phyloP scores from a whole-genome alignment of 2,329 filamentous ascomycete species.

The Calycina herbarum region DNA sequence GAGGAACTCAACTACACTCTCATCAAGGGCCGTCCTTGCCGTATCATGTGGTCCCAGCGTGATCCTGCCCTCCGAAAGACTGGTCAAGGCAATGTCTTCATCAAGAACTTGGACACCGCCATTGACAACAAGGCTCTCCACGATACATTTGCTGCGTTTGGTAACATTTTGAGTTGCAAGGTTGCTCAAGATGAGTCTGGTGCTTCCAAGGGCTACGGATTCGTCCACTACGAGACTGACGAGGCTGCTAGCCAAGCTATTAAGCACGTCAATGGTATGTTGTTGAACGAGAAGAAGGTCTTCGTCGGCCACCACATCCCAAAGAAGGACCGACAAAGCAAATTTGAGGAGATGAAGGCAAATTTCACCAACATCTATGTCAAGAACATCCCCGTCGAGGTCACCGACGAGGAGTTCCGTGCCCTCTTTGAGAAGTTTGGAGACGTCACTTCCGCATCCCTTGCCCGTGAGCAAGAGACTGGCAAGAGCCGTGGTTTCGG shows the following conservation, averaged over 20 bases:
- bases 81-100: conserved; percentile 98
- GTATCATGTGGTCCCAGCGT: conserved; percentile 99
- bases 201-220: conserved; percentile 98
- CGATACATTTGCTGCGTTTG: conserved; percentile 98
- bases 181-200: conserved; percentile 96
- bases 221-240: conserved; percentile 99
- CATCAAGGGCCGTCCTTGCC: conserved; percentile 98
- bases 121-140: conserved; percentile 99
- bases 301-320: conserved; percentile 99
- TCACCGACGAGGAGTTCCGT: conserved; percentile 91
- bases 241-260: conserved; percentile 96
- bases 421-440: conserved; percentile 89
- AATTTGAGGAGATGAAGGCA: conserved; percentile 99
- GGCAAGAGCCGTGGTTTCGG: conserved; percentile 95
- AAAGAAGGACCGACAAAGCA: conserved; percentile 99
- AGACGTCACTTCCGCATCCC: conserved; percentile 91
- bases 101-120: conserved; percentile 98
- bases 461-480: conserved; percentile 79
- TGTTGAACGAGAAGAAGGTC: conserved; percentile 99
- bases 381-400: conserved; percentile 90
- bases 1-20: conserved; percentile 99
- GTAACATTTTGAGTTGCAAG: conserved; percentile 99
- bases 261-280: conserved; percentile 99
- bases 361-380: conserved; percentile 99
- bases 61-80: conserved; percentile 99